These are phyloP conservation scores for Sphagnum fallax DNA, from an alignment of 228 moss, liverwort and hornwort genomes.

Conservation along the genomic window DNA sequence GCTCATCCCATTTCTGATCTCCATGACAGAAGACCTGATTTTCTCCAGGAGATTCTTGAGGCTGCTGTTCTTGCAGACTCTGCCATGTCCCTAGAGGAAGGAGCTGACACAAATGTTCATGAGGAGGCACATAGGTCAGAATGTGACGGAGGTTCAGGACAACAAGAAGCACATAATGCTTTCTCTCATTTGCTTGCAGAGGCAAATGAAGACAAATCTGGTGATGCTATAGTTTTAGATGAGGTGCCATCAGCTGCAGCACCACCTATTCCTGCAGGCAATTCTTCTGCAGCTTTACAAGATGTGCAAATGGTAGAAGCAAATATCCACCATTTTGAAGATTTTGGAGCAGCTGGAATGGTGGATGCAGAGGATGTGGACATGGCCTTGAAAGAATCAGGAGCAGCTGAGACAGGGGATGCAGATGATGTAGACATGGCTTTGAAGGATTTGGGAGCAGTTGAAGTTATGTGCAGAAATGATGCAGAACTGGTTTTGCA, in stretches of 20 bases:
- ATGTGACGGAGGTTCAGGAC: constrained; percentile 17
- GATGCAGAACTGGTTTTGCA: neutral
- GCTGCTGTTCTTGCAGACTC: constrained; percentile 47
- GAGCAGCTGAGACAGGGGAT: too few relatives aligned
- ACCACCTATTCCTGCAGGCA: neutral
- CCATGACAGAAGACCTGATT: constrained; percentile 41
- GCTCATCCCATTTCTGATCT: constrained; percentile 23
- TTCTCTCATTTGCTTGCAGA: constrained; percentile 22
- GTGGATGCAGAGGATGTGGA: constrained; percentile 13
- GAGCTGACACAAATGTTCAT: constrained; percentile 4
- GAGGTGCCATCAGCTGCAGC: too few relatives aligned
- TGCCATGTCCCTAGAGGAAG: constrained; percentile 36
- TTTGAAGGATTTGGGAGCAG: too few relatives aligned
- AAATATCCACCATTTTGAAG: neutral
- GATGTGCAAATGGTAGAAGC: constrained; percentile 27
- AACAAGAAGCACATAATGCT: constrained; percentile 7
- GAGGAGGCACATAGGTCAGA: constrained; percentile 17
- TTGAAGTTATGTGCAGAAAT: neutral
- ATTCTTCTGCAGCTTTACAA: constrained; percentile 8
- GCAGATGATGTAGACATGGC: too few relatives aligned
- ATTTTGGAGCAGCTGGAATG: neutral
- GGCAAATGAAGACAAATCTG: constrained; percentile 8
- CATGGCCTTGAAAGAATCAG: neutral
- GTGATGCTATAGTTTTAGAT: neutral
- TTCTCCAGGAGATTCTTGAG: constrained; percentile 49